A percentile compares a stretch with the other conserved stretches of the same genome.
Conservation (phyloP, 305 asterid species). For the Caryopteris hybrid region DNA sequence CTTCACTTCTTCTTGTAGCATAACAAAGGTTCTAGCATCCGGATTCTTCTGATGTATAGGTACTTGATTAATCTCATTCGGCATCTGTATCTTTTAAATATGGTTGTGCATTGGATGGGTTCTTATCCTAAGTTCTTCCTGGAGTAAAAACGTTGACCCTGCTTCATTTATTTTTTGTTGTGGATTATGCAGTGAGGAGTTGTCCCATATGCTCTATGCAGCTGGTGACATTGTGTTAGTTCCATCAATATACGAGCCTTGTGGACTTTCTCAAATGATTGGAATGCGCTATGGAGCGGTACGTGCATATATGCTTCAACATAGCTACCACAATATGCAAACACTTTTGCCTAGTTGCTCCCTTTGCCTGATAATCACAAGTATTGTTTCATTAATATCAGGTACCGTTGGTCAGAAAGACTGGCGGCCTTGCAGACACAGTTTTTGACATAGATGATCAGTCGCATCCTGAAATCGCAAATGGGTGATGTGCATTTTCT, state of each 20-base stretch:
- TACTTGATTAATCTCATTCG: conserved; percentile 19
- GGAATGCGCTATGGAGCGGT: conserved; percentile 96
- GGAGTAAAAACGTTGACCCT: neutral
- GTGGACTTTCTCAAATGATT: conserved; percentile 91
- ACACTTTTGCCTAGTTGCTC: neutral
- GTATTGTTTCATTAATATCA: conserved; percentile 24
- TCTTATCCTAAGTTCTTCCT: neutral
- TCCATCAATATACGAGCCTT: conserved; percentile 89
- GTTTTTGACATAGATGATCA: conserved; percentile 79
- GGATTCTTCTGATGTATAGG: conserved; percentile 85
- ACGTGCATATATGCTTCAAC: conserved; percentile 22
- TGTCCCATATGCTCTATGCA: conserved; percentile 89
- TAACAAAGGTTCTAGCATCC: conserved; percentile 60
- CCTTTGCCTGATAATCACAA: neutral
- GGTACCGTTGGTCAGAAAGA: conserved; percentile 85
- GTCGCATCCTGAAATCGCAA: conserved; percentile 49
- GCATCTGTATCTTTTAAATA: neutral
- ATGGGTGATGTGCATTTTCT: conserved; percentile 44
- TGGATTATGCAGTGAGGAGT: conserved; percentile 72
- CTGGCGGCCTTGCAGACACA: conserved; percentile 89
- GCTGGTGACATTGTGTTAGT: conserved; percentile 93
- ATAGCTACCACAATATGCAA: neutral
- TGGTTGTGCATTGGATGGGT: neutral
- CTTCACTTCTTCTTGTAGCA: conserved; percentile 54
- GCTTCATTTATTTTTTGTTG: neutral